Conservation (phyloP, 768 basidiomycete genomes). For the Ramaria rubella region DNA sequence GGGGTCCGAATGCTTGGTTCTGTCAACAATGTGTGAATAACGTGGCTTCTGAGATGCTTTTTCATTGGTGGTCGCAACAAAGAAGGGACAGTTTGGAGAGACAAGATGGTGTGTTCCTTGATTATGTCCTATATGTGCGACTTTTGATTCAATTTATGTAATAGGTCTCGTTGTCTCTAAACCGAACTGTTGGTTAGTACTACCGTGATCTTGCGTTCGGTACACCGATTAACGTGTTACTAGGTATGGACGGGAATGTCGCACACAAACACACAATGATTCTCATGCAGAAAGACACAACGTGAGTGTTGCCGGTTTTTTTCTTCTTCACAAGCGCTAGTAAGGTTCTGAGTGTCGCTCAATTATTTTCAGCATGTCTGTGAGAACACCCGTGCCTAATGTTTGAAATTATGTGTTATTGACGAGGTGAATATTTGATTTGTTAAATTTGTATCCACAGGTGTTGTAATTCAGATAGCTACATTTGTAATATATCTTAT, state of each 20-base stretch:
- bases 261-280: slow-evolving; percentile 7
- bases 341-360: not conserved
- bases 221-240: not conserved
- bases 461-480: too few species aligned
- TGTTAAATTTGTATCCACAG: too few species aligned
- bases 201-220: not conserved
- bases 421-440: too few species aligned
- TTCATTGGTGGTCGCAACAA: slow-evolving; percentile 3
- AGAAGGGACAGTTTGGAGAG: slow-evolving; percentile 5
- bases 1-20: slow-evolving; percentile 2
- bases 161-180: not conserved
- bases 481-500: too few species aligned
- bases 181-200: slow-evolving; percentile 8
- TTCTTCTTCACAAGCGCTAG: not conserved
- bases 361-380: slow-evolving; percentile 4
- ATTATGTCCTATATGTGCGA: not conserved
- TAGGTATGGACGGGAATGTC: slow-evolving; percentile 11
- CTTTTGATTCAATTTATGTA: not conserved
- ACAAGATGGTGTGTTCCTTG: not conserved
- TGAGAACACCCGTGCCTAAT: slow-evolving; percentile 2
- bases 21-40: not conserved
- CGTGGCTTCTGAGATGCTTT: not conserved
- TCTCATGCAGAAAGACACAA: slow-evolving; percentile 8
- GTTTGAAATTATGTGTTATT: not conserved
- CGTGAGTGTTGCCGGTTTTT: not conserved